Evolutionary conservation across 495 filamentous ascomycete genomes (phyloP).

Genomic region (Penicillium daleae): DNA sequence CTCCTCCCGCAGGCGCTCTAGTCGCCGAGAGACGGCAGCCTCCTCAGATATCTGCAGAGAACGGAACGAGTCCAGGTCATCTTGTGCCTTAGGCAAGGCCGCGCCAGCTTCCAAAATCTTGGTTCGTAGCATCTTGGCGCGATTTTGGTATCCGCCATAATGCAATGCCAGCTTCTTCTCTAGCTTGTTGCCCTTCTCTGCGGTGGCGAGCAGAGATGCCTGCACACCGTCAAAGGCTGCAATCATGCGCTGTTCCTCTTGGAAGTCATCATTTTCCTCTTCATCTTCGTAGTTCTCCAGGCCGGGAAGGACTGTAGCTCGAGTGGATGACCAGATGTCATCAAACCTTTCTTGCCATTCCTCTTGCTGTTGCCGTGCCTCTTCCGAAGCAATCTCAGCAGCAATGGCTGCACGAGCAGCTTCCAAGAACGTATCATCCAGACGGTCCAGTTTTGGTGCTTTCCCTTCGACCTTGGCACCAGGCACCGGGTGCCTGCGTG

Average conservation of each 20-base stretch:
- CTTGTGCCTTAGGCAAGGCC: constrained; percentile 72
- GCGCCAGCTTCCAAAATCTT: constrained; percentile 81
- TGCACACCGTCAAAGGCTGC: constrained; percentile 60
- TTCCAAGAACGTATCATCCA: constrained; percentile 73
- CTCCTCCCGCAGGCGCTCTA: constrained; percentile 80
- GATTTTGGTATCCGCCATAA: constrained; percentile 88
- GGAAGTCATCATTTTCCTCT: constrained; percentile 50
- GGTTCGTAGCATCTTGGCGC: constrained; percentile 75
- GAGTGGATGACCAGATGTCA: constrained; percentile 66
- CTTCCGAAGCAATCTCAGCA: constrained; percentile 61
- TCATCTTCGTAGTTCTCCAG: constrained; percentile 77
- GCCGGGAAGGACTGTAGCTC: constrained; percentile 68
- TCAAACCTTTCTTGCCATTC: constrained; percentile 64
- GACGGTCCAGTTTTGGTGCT: constrained; percentile 59
- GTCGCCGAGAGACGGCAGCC: constrained; percentile 67
- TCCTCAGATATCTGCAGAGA: constrained; percentile 78
- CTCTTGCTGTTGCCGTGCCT: constrained; percentile 49
- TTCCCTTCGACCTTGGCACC: constrained; percentile 66
- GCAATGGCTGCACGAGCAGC: constrained; percentile 77
- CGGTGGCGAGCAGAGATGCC: constrained; percentile 68
- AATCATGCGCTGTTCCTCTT: constrained; percentile 54
- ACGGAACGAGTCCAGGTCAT: constrained; percentile 74
- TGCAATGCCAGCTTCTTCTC: constrained; percentile 93
- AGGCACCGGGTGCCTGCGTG: constrained; percentile 69
- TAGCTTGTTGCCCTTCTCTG: constrained; percentile 78